phyloP scores from a whole-genome alignment of 768 basidiomycete genomes.

The Ramaria rubella region DNA sequence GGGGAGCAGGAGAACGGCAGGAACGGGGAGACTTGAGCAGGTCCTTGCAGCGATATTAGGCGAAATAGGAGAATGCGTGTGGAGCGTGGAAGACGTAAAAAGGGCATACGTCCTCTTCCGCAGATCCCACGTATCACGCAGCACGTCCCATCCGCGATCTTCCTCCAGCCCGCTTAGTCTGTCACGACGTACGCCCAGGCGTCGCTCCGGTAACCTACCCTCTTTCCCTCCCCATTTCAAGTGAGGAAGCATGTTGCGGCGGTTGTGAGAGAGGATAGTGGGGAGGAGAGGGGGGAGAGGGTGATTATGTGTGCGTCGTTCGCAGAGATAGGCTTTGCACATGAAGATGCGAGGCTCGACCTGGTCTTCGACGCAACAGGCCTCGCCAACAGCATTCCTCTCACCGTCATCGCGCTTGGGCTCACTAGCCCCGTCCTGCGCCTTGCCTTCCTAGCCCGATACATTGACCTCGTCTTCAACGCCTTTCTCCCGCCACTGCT shows the following conservation, averaged over 20 bases:
- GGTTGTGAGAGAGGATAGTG: constrained; percentile 37
- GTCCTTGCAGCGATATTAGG: constrained; percentile 18
- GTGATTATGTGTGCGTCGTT: constrained; percentile 47
- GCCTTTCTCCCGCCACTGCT: constrained; percentile 48
- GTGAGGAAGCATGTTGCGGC: constrained; percentile 48
- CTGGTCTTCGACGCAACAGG: constrained; percentile 47
- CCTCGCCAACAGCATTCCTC: too few species aligned
- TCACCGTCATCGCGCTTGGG: too few species aligned
- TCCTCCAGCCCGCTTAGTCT: constrained; percentile 37
- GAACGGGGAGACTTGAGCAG: too few species aligned
- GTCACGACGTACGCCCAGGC: constrained; percentile 46
- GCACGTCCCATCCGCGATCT: constrained; percentile 42
- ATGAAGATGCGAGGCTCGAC: constrained; percentile 32
- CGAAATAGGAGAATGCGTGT: too few species aligned
- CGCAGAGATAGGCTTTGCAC: constrained; percentile 45
- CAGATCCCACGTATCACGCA: constrained; percentile 43
- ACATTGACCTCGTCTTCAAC: constrained; percentile 42
- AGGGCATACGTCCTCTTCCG: too few species aligned
- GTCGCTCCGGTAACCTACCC: constrained; percentile 39
- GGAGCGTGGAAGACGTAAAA: too few species aligned
- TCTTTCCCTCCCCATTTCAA: constrained; percentile 38
- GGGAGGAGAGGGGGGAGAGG: constrained; percentile 28
- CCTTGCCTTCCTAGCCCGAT: constrained; percentile 26
- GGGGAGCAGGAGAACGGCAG: too few species aligned
- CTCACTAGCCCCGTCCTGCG: neutral